A percentile compares a stretch with the other conserved stretches of the same genome.
Evolutionary conservation across 1,284 basidiomycete species (phyloP).

Genomic region (Anthracocystis panici-leucophaei): DNA sequence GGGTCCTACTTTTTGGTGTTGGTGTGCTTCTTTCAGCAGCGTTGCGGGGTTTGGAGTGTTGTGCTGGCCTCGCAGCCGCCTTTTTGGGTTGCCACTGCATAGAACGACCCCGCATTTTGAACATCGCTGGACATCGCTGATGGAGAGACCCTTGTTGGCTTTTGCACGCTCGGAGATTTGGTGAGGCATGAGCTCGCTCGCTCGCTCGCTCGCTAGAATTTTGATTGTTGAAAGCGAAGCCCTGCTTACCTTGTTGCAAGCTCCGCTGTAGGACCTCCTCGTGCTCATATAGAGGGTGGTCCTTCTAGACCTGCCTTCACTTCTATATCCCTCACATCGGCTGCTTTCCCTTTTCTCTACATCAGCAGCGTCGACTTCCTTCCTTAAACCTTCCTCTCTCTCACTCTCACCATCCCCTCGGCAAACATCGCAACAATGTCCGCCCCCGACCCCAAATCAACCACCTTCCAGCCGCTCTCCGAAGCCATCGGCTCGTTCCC

Average conservation of each 20-base stretch:
- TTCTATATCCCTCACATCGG: background rate
- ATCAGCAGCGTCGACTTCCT: background rate
- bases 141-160: background rate
- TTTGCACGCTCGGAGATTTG: background rate
- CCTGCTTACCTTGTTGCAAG: background rate
- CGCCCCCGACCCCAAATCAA: conserved; percentile 37
- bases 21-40: conserved; percentile 4
- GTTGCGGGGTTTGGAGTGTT: conserved; percentile 4
- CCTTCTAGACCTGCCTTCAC: background rate
- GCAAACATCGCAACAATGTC: conserved; percentile 21
- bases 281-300: conserved; percentile 4
- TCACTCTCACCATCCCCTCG: background rate
- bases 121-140: too few relatives aligned
- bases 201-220: conserved; percentile 2
- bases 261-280: too few relatives aligned
- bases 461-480: conserved; percentile 47
- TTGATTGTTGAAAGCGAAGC: conserved; percentile 7
- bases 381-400: background rate
- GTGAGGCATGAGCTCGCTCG: background rate
- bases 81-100: conserved; percentile 4
- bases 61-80: background rate
- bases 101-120: conserved; percentile 8
- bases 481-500: conserved; percentile 35
- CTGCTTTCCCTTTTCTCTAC: background rate
- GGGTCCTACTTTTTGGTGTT: conserved; percentile 4